Evolutionary conservation across 768 basidiomycete species (phyloP).

Genomic region (Candolleomyces eurysporus): DNA sequence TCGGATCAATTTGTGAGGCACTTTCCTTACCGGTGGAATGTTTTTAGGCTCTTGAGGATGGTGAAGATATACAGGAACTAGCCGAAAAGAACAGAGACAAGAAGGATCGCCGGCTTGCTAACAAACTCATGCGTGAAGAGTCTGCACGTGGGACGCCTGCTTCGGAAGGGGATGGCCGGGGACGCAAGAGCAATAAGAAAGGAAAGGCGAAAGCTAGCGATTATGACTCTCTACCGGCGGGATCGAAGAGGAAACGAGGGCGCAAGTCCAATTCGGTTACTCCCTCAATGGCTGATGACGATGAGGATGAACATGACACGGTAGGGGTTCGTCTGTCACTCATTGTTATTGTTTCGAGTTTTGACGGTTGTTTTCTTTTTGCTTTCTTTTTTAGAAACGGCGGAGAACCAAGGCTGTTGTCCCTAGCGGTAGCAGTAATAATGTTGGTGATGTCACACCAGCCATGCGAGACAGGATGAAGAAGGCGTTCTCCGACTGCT

Average conservation of each 20-base stretch:
- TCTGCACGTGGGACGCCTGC: conserved; percentile 65
- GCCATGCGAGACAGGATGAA: conserved; percentile 75
- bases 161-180: conserved; percentile 57
- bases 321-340: conserved; percentile 36
- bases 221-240: conserved; percentile 43
- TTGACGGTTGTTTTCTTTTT: conserved; percentile 7
- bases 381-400: conserved; percentile 59
- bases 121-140: conserved; percentile 60
- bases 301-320: conserved; percentile 71
- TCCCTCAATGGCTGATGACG: conserved; percentile 69
- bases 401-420: conserved; percentile 62
- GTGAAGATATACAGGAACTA: conserved; percentile 75
- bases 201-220: conserved; percentile 61
- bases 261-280: conserved; percentile 75
- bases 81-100: conserved; percentile 62
- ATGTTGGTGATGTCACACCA: conserved; percentile 48
- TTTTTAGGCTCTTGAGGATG: conserved; percentile 70
- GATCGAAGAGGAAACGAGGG: conserved; percentile 76
- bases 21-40: not conserved
- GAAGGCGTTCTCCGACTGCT: conserved; percentile 75
- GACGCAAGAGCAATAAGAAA: conserved; percentile 69
- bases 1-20: not conserved
- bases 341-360: not conserved
- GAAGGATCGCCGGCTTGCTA: conserved; percentile 61
- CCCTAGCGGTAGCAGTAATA: conserved; percentile 20